Conservation (phyloP, 75 land plant species). For the Selaginella tamariscina region DNA sequence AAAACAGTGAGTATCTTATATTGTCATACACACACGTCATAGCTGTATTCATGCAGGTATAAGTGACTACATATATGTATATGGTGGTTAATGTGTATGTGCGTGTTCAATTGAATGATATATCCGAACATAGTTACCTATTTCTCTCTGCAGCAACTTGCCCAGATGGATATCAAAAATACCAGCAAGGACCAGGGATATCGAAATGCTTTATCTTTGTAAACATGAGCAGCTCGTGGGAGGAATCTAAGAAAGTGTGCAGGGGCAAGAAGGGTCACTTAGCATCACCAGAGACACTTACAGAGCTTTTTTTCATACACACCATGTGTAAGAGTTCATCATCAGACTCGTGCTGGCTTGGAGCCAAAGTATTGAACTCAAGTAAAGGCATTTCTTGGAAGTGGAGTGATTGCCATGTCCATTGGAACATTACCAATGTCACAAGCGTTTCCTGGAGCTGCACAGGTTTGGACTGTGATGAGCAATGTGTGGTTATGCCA, state of each 20-base stretch:
- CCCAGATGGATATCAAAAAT: constrained; percentile 43
- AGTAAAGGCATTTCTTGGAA: constrained; percentile 39
- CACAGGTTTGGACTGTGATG: constrained; percentile 14
- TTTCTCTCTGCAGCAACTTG: not conserved
- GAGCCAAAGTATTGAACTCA: constrained; percentile 39
- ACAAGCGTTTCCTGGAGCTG: constrained; percentile 39
- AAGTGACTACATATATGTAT: too few relatives aligned
- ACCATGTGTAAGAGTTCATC: constrained; percentile 32
- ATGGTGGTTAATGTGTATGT: too few relatives aligned
- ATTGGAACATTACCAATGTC: constrained; percentile 33
- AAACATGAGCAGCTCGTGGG: constrained; percentile 32
- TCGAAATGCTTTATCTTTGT: constrained; percentile 36
- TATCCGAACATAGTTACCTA: too few relatives aligned
- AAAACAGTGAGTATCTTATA: not conserved
- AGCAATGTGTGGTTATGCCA: constrained; percentile 39
- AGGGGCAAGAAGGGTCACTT: constrained; percentile 41
- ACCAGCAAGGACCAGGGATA: constrained; percentile 39
- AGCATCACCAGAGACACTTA: constrained; percentile 41
- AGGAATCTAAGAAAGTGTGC: constrained; percentile 46
- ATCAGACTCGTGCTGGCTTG: constrained; percentile 70
- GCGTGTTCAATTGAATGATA: too few relatives aligned
- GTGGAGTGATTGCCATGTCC: constrained; percentile 57
- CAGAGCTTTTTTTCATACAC: constrained; percentile 39
- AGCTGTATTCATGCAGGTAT: too few relatives aligned
- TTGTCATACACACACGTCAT: too few relatives aligned